Evolutionary conservation across 2,329 filamentous ascomycete species (phyloP), one percentile per base, ranked within the genome.

Genomic region (Penicillium concentricum): DNA sequence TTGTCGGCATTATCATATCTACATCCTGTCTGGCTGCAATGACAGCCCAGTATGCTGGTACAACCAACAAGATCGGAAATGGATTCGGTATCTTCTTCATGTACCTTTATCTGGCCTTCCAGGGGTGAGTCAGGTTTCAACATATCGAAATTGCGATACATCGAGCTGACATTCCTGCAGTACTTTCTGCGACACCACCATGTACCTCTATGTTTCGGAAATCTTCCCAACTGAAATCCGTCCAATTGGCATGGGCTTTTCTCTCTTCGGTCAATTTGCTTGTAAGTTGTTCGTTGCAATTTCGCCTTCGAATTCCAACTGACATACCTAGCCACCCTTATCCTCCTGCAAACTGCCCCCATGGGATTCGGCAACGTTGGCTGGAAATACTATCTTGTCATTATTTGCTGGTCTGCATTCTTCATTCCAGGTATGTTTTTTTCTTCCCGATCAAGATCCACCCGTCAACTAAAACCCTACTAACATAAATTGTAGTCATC

Each of bases 201-300:
- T 79, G 66, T 81, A 79, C 56, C 68, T 79, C 22, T 79, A 79
- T 52, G 71, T 78, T 30, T 71, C 72, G 2, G 77, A 79, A 65
- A 80, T 79, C 18, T 79, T 78, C 65, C 78, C 78, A 0, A 81
- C 78, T 0, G 78, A 81, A 51, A 79, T 82, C 28, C 74, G 81
- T 2, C 75, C 79, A 0, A 82, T 81, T 32, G 80, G 80, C 9
- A 81, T 82, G 72, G 80, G 78, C 0, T 80, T 81, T 65, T 80
- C 77, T 0, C 59, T 82, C 1, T 81, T 82, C 51, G 80, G 79
- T 4, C 79, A 81, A 57, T 81, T 80, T 58, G 75, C 78, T 2
- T 66, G 71, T 71, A 53, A 59, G 68, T 61, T 30, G 3, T 13
- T 1, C 13, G 6, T 13, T 30, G 4, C 6, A 12, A 43, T 16